Conservation (phyloP, 140 eudicot genomes). For the Ambrosia hybrid region DNA sequence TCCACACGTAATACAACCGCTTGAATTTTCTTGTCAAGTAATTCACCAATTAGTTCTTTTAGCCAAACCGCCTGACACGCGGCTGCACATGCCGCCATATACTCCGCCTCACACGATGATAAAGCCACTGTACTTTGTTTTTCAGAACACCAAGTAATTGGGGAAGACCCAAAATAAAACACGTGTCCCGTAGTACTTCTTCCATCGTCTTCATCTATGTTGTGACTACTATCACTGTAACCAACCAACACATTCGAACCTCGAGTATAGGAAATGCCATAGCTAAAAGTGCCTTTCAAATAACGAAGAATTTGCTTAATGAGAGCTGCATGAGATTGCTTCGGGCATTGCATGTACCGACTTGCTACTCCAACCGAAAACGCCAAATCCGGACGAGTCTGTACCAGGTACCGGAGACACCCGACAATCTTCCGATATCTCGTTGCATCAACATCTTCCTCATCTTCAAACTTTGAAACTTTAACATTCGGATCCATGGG, state of each 20-base stretch:
- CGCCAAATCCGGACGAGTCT: no score
- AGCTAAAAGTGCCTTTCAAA: no score
- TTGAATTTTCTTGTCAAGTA: not conserved
- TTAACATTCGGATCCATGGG: not conserved
- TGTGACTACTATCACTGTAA: not conserved
- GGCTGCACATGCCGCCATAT: not conserved
- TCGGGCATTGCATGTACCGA: no score
- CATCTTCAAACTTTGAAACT: not conserved
- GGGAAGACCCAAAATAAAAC: no score
- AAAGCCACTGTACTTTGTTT: not conserved
- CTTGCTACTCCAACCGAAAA: no score
- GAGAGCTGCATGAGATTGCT: no score
- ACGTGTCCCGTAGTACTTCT: no score
- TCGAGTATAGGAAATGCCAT: not conserved
- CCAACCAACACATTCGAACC: not conserved
- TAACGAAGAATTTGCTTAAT: no score
- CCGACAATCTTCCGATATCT: not conserved
- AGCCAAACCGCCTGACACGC: not conserved
- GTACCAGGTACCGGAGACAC: not conserved
- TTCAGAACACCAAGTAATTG: no score
- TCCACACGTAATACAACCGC: not conserved
- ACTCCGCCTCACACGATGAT: not conserved
- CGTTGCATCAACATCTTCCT: not conserved
- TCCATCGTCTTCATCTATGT: no score
- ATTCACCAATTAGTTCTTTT: not conserved